Base-by-base conservation (phyloP, 106 monocot genomes). In the Dactylorhiza incarnata region DNA sequence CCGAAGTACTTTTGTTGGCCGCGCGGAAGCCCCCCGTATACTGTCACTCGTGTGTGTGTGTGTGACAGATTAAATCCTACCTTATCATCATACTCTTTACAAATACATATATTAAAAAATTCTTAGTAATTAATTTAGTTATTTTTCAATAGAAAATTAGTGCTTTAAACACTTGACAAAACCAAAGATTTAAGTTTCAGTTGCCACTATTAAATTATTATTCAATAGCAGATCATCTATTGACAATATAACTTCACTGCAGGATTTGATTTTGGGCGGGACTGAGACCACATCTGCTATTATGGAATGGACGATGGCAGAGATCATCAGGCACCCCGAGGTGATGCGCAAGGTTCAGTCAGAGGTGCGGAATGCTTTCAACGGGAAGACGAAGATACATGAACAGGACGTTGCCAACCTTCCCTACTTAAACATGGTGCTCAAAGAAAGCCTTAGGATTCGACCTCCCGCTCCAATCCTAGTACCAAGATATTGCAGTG, bases 391-490 rank as follows among this genome's bases (percentile, higher is more conserved):
- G 3, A 13, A 68, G 7, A 17, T 61, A 6, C 48, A 74, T 12
- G 68, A 83, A 59, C 2, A 1, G 0, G 48, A 55, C 15, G 14
- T 49, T 12, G 4, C 0, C n/a, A 22, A 69, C 0, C 19, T 74
- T 12, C 48, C 8, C 46, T 83, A 75, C 49, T 23, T 83, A 15
- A 74, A 79, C 45, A 11, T 13, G 7, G 59, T 83, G 3, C 44
- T 83, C 47, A 82, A 73, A 61, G 77, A 82, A 63, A 63, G 53
- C n/a, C 16, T 82, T 9, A 77, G 77, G 15, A 6, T 83, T 7
- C 75, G 75, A 16, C 78, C 83, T 13, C 48, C 79, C 1, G 13
- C 14, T 9, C 48, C 78, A 3, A 16, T 83, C 5, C 37, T 76
- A 5, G 20, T 71, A 1, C 83, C 79, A 6, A 56, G 78, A 50